A percentile compares a stretch with the other conserved stretches of the same genome.
Conservation (phyloP, 768 basidiomycete species). For the Hirschioporus abietinus region DNA sequence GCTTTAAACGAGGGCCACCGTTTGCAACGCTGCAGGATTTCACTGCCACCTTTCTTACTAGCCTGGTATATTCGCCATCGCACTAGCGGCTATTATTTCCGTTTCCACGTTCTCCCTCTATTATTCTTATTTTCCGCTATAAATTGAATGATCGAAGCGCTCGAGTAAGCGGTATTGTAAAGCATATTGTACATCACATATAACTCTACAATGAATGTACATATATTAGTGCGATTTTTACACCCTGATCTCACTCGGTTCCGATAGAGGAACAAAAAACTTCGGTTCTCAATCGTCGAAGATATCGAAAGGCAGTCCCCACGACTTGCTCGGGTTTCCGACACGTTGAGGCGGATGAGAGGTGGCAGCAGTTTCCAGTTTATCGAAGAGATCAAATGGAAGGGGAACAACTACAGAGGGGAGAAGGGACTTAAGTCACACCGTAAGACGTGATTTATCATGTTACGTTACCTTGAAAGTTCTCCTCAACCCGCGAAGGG, state of each 20-base stretch:
- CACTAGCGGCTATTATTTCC: too few species aligned
- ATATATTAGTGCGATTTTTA: too few species aligned
- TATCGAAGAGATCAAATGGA: constrained; percentile 34
- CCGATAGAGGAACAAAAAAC: background rate
- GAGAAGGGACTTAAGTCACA: too few species aligned
- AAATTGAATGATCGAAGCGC: too few species aligned
- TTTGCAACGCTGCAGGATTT: too few species aligned
- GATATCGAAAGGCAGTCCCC: constrained; percentile 59
- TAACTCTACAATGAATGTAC: too few species aligned
- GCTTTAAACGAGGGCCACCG: background rate
- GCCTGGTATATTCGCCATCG: too few species aligned
- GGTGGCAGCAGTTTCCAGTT: constrained; percentile 44
- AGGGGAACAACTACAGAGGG: constrained; percentile 26
- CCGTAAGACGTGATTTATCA: background rate
- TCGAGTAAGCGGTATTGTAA: too few species aligned
- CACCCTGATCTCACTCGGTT: background rate
- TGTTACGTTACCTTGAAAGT: constrained; percentile 46
- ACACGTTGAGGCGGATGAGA: constrained; percentile 52
- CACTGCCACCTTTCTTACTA: too few species aligned
- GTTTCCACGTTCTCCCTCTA: too few species aligned
- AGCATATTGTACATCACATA: too few species aligned
- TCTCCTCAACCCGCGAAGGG: constrained; percentile 61
- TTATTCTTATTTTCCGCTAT: too few species aligned
- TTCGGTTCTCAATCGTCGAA: constrained; percentile 37
- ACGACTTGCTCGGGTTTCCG: constrained; percentile 52